Evolutionary conservation across 331 rosid species (phyloP).

Genomic region (Cydonia oblonga): DNA sequence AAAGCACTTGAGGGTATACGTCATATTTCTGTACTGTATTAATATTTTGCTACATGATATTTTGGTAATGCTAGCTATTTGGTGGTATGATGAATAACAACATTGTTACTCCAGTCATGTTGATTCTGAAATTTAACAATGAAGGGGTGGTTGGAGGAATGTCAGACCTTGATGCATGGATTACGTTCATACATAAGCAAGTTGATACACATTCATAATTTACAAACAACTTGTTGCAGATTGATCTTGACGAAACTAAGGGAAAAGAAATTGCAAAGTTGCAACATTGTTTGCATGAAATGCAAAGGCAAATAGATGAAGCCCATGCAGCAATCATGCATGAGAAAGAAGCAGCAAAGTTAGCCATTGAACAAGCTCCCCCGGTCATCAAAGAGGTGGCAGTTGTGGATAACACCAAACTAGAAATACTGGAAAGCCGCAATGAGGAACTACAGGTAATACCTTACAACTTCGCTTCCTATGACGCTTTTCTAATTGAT

Average conservation of each 20-base stretch:
- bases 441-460: conserved; percentile 63
- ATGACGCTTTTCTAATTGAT: not conserved
- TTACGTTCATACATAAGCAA: too few relatives aligned
- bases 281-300: conserved; percentile 49
- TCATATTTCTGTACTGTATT: not conserved
- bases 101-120: not conserved
- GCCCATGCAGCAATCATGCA: conserved; percentile 51
- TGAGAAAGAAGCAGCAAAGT: conserved; percentile 78
- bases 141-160: not conserved
- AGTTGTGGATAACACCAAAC: conserved; percentile 59
- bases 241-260: conserved; percentile 80
- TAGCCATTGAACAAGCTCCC: conserved; percentile 79
- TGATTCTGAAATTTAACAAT: not conserved
- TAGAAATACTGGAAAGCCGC: conserved; percentile 50
- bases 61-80: not conserved
- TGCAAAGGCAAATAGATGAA: conserved; percentile 63
- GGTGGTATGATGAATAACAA: not conserved
- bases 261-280: conserved; percentile 64
- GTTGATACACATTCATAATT: not conserved
- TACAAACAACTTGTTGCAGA: conserved; percentile 24
- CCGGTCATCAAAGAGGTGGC: conserved; percentile 79
- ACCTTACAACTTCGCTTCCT: not conserved
- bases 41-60: not conserved
- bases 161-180: not conserved
- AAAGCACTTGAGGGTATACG: conserved; percentile 66